These are phyloP conservation scores for Boletus reticulatus DNA, from an alignment of 768 basidiomycete species.

Conservation along the genomic window DNA sequence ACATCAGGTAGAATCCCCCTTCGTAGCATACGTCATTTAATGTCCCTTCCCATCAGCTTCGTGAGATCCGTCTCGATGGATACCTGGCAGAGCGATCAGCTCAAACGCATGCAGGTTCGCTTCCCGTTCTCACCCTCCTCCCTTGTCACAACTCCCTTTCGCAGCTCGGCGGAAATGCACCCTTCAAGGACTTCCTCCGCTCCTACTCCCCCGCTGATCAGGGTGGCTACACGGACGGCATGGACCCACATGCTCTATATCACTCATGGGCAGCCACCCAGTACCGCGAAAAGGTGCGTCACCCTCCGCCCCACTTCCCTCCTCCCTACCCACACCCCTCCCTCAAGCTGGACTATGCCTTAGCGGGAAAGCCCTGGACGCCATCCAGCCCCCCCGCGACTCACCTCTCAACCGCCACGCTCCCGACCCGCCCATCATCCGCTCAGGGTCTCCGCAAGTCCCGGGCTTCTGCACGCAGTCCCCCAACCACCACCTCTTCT, in stretches of 20 bases:
- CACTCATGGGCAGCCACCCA: slow-evolving; percentile 93
- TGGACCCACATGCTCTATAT: slow-evolving; percentile 74
- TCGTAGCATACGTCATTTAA: not conserved
- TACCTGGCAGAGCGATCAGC: slow-evolving; percentile 89
- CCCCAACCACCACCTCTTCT: slow-evolving; percentile 29
- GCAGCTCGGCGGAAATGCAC: slow-evolving; percentile 85
- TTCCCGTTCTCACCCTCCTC: slow-evolving; percentile 3
- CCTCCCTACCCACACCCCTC: slow-evolving; percentile 16
- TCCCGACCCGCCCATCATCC: slow-evolving; percentile 62
- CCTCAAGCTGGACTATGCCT: slow-evolving; percentile 68
- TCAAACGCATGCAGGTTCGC: slow-evolving; percentile 84
- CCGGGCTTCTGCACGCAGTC: slow-evolving; percentile 62
- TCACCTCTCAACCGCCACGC: slow-evolving; percentile 34
- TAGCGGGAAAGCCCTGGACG: slow-evolving; percentile 77
- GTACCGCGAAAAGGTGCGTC: slow-evolving; percentile 87
- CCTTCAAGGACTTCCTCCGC: slow-evolving; percentile 76
- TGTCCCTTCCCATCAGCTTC: slow-evolving; percentile 50
- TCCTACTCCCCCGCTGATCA: slow-evolving; percentile 64
- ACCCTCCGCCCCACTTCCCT: not conserved
- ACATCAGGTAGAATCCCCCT: slow-evolving; percentile 58
- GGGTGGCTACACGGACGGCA: slow-evolving; percentile 64
- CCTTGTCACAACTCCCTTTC: slow-evolving; percentile 8
- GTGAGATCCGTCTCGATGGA: slow-evolving; percentile 96
- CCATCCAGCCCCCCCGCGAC: slow-evolving; percentile 66
- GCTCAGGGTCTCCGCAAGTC: slow-evolving; percentile 88